Evolutionary conservation across 2,329 filamentous ascomycete species (phyloP), one percentile per base, ranked within the genome.

Genomic region (Tolypocladium guangdongense): DNA sequence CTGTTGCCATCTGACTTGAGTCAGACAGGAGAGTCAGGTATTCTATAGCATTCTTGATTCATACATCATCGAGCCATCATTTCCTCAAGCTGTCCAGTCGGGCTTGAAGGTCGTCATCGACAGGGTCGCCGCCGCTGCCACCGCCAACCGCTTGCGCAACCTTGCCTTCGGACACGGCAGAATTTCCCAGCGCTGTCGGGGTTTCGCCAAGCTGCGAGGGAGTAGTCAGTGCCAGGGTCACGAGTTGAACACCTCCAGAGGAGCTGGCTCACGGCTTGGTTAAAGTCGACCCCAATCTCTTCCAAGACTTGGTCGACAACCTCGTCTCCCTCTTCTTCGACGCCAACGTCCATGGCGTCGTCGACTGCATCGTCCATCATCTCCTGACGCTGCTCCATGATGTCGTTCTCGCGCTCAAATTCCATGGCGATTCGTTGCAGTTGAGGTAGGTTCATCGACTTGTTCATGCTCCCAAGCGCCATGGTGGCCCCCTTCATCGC

Each of bases 331-430:
- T 97, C 93, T 63, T 96, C 93, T 65, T 99, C 93, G 56, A 95
- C 84, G 18, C 82, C 83, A 38, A 95, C 77, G 27, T 95, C 93
- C 63, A 93, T 96, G 50, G 92, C 91, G 68, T 99, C 93, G 67
- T 99, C 93, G 56, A 99, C 93, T 22, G 90, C 92, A 70, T 97
- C 93, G 66, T 97, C 92, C 93, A 99, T 97, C 88, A 99, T 96
- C 71, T 97, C 93, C 69, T 97, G 91, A 59, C 93, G 82, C 72
- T 97, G 90, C 63, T 99, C 93, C 93, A 99, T 99, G 55, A 99
- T 91, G 65, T 97, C 93, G 72, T 97, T 99, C 71, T 99, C 93
- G 64, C 89, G 86, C 73, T 99, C 93, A 64, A 99, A 99, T 66
- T 99, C 93, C 91, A 96, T 96, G 22, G 93, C 92, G 66, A 99